Evolutionary conservation across 352 stramenopile species (phyloP), one percentile per base, ranked within the genome.

Genomic region (Pythium biforme): DNA sequence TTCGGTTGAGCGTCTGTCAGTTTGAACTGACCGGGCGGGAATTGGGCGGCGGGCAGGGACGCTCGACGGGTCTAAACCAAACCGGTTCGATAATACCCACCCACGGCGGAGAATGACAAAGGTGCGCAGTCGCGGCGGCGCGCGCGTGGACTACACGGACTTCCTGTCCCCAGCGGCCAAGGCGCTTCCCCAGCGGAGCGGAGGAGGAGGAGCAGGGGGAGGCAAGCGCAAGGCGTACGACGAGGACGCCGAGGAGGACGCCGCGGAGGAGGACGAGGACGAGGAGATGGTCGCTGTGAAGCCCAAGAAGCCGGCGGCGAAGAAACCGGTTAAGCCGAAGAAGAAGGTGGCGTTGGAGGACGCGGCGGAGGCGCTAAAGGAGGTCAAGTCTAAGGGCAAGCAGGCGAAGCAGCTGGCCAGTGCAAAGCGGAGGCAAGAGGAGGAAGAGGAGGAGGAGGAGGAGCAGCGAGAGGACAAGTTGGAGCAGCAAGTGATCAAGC

Each of bases 71-170:
- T 62, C 52, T 52, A 55, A 54, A 59, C 31, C 8, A 34, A 34
- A n/a, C 15, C 37, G 4, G 46, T 47, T 45, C 11, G 29, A 12
- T n/a, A 31, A 27, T 48, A 55, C 39, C 41, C n/a, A 55, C 62
- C 49, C 54, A 47, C 23, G 22, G 51, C 22, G 11, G 39, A 55
- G 37, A 56, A 78, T 79, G 75, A 68, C 45, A 23, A 60, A 75
- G 63, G 75, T 68, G 64, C 71, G 75, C 62, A 69, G 48, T 60
- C 66, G 57, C 33, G 52, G 48, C 23, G 60, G 73, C 33, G 60
- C 52, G 61, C 59, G 59, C 22, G 68, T 75, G 26, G 75, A 81
- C 56, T 81, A 81, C 70, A 73, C 75, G 41, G 73, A 81, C 56
- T 66, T 78, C 43, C 60, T 77, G 50, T 65, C 56, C 41, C 34